Percentiles rank a stretch among this genome's conserved stretches.
phyloP scores from a whole-genome alignment of 768 basidiomycete genomes.

The Collybiopsis confluens region DNA sequence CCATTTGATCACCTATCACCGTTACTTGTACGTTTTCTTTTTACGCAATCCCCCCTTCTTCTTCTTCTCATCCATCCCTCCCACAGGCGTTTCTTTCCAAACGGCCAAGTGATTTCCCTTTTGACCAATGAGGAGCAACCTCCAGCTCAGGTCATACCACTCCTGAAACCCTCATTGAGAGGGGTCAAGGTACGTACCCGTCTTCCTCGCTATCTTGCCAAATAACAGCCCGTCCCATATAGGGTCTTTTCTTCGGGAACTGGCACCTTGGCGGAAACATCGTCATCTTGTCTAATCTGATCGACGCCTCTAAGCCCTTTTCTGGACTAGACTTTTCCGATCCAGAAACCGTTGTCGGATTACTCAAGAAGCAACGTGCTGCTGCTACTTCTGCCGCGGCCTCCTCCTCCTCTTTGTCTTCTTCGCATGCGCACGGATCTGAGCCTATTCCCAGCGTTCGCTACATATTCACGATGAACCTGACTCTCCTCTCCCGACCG shows the following conservation, averaged over 20 bases:
- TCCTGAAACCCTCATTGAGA: conserved; percentile 70
- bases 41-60: neutral
- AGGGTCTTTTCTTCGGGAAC: conserved; percentile 71
- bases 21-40: conserved; percentile 70
- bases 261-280: conserved; percentile 67
- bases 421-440: neutral
- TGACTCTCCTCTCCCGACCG: conserved; percentile 69
- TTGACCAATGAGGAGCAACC: conserved; percentile 74
- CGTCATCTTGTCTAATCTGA: conserved; percentile 59
- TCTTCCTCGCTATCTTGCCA: neutral
- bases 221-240: conserved; percentile 6
- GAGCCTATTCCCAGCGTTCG: conserved; percentile 26
- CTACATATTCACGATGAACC: conserved; percentile 73
- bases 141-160: conserved; percentile 69
- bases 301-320: conserved; percentile 38
- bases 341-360: neutral
- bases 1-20: conserved; percentile 89
- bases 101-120: conserved; percentile 82
- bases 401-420: conserved; percentile 5
- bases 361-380: neutral
- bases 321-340: neutral
- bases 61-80: neutral
- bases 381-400: neutral
- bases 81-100: conserved; percentile 77
- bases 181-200: conserved; percentile 54